Evolutionary conservation across 805 yeast species (phyloP), one percentile per base, ranked within the genome.

Genomic region (Yamadazyma paraphyllophila): DNA sequence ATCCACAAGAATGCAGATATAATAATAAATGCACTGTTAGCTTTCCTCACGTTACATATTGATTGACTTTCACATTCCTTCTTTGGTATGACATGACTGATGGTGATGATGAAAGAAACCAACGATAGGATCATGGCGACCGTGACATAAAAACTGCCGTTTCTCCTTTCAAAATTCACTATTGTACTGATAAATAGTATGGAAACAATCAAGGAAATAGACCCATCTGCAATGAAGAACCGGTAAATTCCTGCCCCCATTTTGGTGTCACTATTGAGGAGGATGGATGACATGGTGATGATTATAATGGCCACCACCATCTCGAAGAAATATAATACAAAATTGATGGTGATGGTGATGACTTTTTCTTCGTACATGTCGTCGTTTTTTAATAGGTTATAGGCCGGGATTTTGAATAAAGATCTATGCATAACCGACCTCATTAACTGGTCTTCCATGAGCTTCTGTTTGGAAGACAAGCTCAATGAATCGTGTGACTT

Each of bases 111-210:
- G 49, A 73, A 66, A 6, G 74, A 60, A 12, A 67, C 64, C 8
- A 69, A 48, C 30, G 69, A 64, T 50, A 71, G 50, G 4, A 70
- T 38, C 15, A 63, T 50, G 2, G 71, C 67, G 2, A 64, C 53
- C 10, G 66, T 44, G 42, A 74, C 68, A 45, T 69, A 71, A 43
- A 71, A 67, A 25, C 70, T 63, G 2, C 76, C 76, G 45, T 69
- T 69, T 43, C 72, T 51, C 43, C 53, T 61, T 43, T 69, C 76
- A 45, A 66, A 71, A 43, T 63, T 64, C 42, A 72, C 60, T n/a
- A 67, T 47, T n/a, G 60, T 62, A 14, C 63, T 57, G 24, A 72
- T 56, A 48, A 72, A 69, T 27, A 69, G 49, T 2, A 71, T 40
- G 2, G 74, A 61, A 10, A 67, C 61, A 2, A 60, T 55, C 4